Evolutionary conservation across 306 rosid genomes (phyloP), one percentile per base, ranked within the genome.

Genomic region (Trifolium repens): DNA sequence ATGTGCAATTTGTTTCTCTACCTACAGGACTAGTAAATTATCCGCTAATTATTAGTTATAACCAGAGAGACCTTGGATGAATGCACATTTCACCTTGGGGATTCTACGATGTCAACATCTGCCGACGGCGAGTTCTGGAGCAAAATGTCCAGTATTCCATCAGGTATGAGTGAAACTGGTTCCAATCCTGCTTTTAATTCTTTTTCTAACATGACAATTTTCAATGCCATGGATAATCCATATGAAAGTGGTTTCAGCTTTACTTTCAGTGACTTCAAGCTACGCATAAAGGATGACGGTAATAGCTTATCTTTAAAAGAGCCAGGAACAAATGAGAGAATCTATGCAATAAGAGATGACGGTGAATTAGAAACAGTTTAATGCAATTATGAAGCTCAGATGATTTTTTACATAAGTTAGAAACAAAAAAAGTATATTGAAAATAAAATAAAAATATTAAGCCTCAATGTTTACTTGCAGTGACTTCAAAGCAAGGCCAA

Each of bases 311-410:
- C 5, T 15, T 55, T 24, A 63, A 58, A 37, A 12, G 73, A 15
- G 5, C 4, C 78, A 44, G 75, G 79, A 73, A 55, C 32, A 19
- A 55, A 4, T 16, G 65, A 79, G 22, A 79, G 78, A 79, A 72
- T 44, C 82, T 79, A 54, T 30, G 58, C 22, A 62, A 78, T 35
- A 35, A 35, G 39, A 5, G 10, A 7, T 2, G 39, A 62, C 26
- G 9, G 26, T 35, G 22, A 71, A 78, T 70, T 52, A 37, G 14
- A 8, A 1, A 15, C 37, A 0, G 47, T 47, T 2, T 7, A 49
- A 7, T 12, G 50, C 13, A 39, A 52, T 39, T 7, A 39, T 5
- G 42, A 39, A 39, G 8, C 8, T 17, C 49, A 17, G 19, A 17
- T 71, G 10, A 53, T 4, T 37, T 34, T 54, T 7, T 11, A 35